Percentiles rank a stretch among this genome's conserved stretches.
Evolutionary conservation across 352 stramenopile genomes (phyloP).

Genomic region (Globisporangium viniferum): DNA sequence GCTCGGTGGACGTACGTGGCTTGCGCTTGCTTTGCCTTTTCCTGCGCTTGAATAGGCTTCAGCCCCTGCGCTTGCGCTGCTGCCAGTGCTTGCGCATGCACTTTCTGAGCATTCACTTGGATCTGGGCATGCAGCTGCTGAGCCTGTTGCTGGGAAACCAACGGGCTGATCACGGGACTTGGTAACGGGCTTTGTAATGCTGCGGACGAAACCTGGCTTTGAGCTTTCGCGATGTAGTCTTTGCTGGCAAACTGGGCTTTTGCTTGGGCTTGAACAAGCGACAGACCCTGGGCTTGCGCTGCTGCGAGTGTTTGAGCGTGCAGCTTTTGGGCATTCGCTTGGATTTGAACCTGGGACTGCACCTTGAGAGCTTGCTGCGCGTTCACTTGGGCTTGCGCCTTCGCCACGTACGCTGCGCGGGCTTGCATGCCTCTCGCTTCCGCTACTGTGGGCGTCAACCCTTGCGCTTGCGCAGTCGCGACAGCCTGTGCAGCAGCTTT

Average conservation of each 20-base stretch:
- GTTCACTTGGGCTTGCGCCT: conserved; percentile 84
- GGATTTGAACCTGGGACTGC: conserved; percentile 87
- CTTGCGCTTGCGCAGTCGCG: conserved; percentile 74
- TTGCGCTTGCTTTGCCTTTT: conserved; percentile 89
- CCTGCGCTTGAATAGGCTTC: conserved; percentile 83
- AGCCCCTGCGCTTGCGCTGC: conserved; percentile 82
- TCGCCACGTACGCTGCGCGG: conserved; percentile 81
- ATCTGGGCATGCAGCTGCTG: conserved; percentile 87
- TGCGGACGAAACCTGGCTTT: conserved; percentile 75
- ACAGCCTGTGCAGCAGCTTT: conserved; percentile 82
- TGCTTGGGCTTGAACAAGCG: conserved; percentile 80
- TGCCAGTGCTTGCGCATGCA: conserved; percentile 85
- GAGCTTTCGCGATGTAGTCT: conserved; percentile 87
- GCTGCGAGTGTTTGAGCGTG: conserved; percentile 82
- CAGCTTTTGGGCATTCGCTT: conserved; percentile 86
- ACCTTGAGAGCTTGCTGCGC: conserved; percentile 79
- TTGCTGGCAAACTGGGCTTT: conserved; percentile 87
- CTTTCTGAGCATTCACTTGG: conserved; percentile 88
- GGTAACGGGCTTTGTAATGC: conserved; percentile 50
- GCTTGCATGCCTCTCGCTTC: conserved; percentile 80
- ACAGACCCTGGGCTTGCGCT: conserved; percentile 82
- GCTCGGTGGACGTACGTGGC: conserved; percentile 84
- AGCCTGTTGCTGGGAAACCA: conserved; percentile 77
- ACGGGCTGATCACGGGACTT: conserved; percentile 41
- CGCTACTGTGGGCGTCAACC: conserved; percentile 57